Evolutionary conservation across 1,284 basidiomycete genomes (phyloP).

Genomic region (Apiotrichum sp.): DNA sequence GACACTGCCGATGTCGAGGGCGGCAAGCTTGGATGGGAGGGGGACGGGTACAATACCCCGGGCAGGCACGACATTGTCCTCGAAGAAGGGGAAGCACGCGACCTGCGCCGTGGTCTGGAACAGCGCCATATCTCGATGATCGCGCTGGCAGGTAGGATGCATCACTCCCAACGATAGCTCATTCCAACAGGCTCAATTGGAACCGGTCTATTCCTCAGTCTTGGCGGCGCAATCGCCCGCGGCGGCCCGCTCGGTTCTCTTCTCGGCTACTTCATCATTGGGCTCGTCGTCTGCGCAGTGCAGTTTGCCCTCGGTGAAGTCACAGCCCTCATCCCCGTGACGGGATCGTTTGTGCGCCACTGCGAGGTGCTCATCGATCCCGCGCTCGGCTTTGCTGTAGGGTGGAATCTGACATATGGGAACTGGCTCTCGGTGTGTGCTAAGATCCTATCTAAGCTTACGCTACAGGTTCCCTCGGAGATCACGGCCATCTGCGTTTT

Average conservation of each 20-base stretch:
- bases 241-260: constrained; percentile 45
- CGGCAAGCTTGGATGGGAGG: too few relatives aligned
- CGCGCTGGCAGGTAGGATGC: constrained; percentile 21
- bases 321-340: constrained; percentile 21
- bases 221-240: constrained; percentile 53
- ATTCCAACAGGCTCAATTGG: constrained; percentile 11
- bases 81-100: constrained; percentile 10
- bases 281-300: constrained; percentile 24
- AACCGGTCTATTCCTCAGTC: constrained; percentile 74
- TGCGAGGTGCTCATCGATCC: constrained; percentile 28
- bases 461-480: constrained; percentile 17
- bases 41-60: too few relatives aligned
- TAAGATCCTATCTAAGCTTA: not conserved
- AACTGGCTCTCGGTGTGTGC: constrained; percentile 22
- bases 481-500: constrained; percentile 24
- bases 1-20: too few relatives aligned
- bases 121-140: constrained; percentile 33
- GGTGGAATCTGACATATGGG: constrained; percentile 30
- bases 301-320: constrained; percentile 27
- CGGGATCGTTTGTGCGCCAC: constrained; percentile 26
- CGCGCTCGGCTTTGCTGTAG: constrained; percentile 29
- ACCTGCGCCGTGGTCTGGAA: constrained; percentile 20
- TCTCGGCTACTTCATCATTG: constrained; percentile 20
- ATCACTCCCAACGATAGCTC: too few relatives aligned
- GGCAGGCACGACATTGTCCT: too few relatives aligned